phyloP scores from a whole-genome alignment of 164 flowering plant genomes.

The Vitis labrusca region DNA sequence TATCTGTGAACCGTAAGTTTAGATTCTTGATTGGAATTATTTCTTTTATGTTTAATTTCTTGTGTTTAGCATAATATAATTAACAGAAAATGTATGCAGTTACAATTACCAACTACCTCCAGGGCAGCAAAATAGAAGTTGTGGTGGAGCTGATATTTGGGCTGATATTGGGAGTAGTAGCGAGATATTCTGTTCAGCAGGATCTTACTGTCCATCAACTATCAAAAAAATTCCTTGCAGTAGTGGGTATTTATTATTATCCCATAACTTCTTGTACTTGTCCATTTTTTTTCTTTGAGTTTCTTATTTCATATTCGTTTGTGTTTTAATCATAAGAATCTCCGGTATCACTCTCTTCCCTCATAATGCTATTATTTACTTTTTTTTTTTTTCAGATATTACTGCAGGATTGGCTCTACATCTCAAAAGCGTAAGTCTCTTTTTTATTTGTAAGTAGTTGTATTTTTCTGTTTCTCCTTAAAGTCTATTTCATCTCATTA shows the following conservation, averaged over 20 bases:
- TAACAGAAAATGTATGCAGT: conserved; percentile 48
- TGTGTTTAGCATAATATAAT: conserved; percentile 23
- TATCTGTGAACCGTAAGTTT: conserved; percentile 91
- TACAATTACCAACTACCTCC: conserved; percentile 85
- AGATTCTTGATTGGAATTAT: conserved; percentile 10
- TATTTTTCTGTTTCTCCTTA: not conserved
- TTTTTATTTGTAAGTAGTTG: not conserved
- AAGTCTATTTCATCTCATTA: not conserved
- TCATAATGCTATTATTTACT: no score
- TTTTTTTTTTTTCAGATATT: conserved; percentile 55
- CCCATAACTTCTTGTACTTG: conserved; percentile 21
- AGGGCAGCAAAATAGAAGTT: conserved; percentile 66
- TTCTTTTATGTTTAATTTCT: conserved; percentile 1
- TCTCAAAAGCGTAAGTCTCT: conserved; percentile 54
- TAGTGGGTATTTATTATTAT: conserved; percentile 65
- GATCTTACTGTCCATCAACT: conserved; percentile 88
- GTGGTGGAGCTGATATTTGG: conserved; percentile 96
- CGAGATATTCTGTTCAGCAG: conserved; percentile 88
- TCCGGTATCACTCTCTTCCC: no score
- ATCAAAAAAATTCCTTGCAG: conserved; percentile 61
- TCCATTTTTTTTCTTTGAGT: conserved; percentile 1
- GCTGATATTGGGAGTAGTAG: conserved; percentile 63
- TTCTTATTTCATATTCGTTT: no score
- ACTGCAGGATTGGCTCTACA: conserved; percentile 90
- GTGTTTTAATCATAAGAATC: no score